Conservation (phyloP, 768 basidiomycete genomes). For the Erythrobasidium yunnanense region DNA sequence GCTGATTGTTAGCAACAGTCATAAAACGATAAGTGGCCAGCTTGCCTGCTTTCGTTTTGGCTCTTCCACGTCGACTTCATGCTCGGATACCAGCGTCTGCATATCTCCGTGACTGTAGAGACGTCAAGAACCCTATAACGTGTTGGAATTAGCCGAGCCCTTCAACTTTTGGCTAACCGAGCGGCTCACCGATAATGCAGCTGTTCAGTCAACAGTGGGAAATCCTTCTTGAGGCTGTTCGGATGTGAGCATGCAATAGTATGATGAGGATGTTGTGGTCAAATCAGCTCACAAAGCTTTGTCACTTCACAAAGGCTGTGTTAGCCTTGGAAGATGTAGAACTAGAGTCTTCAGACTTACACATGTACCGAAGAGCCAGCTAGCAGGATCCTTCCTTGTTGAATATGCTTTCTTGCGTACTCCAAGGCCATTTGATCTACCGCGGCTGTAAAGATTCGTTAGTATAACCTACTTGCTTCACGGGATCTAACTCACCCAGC, state of each 20-base stretch:
- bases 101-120: constrained; percentile 13
- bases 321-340: neutral
- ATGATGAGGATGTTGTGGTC: neutral
- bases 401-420: constrained; percentile 13
- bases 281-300: constrained; percentile 3
- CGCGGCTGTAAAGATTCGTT: neutral
- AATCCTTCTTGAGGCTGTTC: constrained; percentile 17
- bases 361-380: constrained; percentile 21
- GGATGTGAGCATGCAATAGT: neutral
- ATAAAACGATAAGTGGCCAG: neutral
- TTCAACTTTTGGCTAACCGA: neutral
- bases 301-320: neutral
- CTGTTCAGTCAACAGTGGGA: neutral
- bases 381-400: constrained; percentile 1
- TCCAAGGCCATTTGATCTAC: constrained; percentile 5
- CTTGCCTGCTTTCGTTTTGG: constrained; percentile 12
- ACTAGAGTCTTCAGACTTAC: neutral
- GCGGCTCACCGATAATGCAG: constrained; percentile 13
- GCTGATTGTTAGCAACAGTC: neutral
- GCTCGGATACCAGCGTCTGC: constrained; percentile 11
- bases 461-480: neutral
- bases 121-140: constrained; percentile 18
- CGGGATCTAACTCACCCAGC: neutral
- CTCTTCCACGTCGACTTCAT: constrained; percentile 2
- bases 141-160: neutral